Evolutionary conservation across 768 basidiomycete species (phyloP).

Genomic region (Leucocoprinus birnbaumii): DNA sequence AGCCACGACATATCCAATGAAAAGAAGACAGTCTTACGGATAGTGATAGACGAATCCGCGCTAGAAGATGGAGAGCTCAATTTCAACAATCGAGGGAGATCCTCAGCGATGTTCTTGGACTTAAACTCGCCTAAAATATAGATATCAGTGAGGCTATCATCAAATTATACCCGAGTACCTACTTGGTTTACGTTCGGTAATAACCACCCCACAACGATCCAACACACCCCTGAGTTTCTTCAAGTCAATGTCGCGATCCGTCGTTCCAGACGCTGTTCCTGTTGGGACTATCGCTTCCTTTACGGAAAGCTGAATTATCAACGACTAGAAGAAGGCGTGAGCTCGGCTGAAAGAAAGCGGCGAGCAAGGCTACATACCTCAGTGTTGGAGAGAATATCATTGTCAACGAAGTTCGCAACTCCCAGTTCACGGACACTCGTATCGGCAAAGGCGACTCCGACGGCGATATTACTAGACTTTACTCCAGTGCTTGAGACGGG

Average conservation of each 20-base stretch:
- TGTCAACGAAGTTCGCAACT: slow-evolving; percentile 89
- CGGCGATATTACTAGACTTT: slow-evolving; percentile 62
- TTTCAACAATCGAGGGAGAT: slow-evolving; percentile 69
- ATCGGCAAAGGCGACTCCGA: slow-evolving; percentile 93
- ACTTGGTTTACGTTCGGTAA: slow-evolving; percentile 91
- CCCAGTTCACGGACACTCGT: slow-evolving; percentile 84
- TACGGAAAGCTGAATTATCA: slow-evolving; percentile 94
- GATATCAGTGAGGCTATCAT: not conserved
- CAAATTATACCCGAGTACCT: slow-evolving; percentile 18
- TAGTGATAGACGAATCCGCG: slow-evolving; percentile 47
- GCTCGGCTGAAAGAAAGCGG: not conserved
- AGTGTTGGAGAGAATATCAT: slow-evolving; percentile 92
- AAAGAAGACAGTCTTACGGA: slow-evolving; percentile 40
- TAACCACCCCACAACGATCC: slow-evolving; percentile 86
- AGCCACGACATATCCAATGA: not conserved
- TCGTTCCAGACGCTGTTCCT: slow-evolving; percentile 67
- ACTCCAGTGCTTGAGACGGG: slow-evolving; percentile 34
- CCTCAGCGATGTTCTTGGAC: slow-evolving; percentile 74
- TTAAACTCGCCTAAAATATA: slow-evolving; percentile 72
- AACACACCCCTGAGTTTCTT: slow-evolving; percentile 83
- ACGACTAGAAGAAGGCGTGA: slow-evolving; percentile 50
- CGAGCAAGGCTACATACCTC: slow-evolving; percentile 52
- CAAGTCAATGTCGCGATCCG: slow-evolving; percentile 84
- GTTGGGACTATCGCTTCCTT: slow-evolving; percentile 89
- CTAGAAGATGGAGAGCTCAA: slow-evolving; percentile 36